Conservation (phyloP, 2,329 filamentous ascomycete species). For the Graphilbum sp. region DNA sequence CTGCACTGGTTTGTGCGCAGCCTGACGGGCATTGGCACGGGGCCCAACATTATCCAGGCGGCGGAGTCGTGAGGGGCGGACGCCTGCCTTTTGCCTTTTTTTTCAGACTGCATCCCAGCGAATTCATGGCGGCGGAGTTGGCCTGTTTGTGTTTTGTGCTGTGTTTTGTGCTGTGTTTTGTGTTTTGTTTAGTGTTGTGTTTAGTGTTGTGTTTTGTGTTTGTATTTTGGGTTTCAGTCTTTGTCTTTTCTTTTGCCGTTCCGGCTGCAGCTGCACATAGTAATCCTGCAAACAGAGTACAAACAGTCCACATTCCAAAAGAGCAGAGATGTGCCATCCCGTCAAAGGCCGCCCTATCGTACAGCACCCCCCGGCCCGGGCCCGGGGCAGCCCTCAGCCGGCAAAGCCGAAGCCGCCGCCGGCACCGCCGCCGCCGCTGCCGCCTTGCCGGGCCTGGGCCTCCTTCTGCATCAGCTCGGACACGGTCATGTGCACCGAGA, state of each 20-base stretch:
- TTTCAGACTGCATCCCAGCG: too few relatives aligned
- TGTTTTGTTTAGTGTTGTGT: neutral
- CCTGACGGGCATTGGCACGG: conserved; percentile 42
- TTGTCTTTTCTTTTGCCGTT: too few relatives aligned
- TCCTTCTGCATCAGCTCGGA: conserved; percentile 92
- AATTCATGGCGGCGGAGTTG: too few relatives aligned
- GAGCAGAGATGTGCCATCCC: too few relatives aligned
- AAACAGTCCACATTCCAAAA: too few relatives aligned
- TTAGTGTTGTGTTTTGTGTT: neutral
- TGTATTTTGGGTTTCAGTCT: neutral
- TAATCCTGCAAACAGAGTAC: too few relatives aligned
- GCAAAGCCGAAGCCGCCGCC: conserved; percentile 22
- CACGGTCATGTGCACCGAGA: conserved; percentile 96
- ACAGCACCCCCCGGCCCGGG: too few relatives aligned
- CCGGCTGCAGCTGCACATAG: too few relatives aligned
- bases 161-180: too few relatives aligned
- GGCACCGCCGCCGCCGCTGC: conserved; percentile 26
- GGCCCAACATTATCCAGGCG: conserved; percentile 33
- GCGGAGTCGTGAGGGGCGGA: too few relatives aligned
- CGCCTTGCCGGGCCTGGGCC: conserved; percentile 50
- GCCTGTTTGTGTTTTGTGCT: neutral
- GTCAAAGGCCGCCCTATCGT: too few relatives aligned
- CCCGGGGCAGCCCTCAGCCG: conserved; percentile 1
- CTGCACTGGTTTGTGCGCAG: conserved; percentile 47
- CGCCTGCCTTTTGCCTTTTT: too few relatives aligned